Evolutionary conservation across 345 rosid species (phyloP).

Genomic region (Salix suchowensis): DNA sequence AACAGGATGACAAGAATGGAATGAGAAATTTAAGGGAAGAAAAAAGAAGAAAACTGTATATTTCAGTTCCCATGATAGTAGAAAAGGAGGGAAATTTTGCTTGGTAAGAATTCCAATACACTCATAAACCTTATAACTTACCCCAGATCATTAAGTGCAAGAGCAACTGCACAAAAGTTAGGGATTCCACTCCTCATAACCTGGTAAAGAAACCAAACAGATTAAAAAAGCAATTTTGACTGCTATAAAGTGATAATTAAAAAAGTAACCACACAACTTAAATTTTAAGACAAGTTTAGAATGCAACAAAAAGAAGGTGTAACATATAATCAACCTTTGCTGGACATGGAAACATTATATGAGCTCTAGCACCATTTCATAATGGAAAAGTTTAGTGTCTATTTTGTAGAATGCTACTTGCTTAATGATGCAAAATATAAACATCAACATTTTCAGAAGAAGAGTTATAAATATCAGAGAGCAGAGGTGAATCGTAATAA

Average conservation of each 20-base stretch:
- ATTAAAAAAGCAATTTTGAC: neutral
- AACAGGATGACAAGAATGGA: neutral
- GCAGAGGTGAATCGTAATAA: neutral
- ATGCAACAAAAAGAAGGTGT: neutral
- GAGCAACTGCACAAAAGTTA: slow-evolving; percentile 90
- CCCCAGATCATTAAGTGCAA: slow-evolving; percentile 84
- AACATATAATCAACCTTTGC: neutral
- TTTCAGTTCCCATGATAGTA: neutral
- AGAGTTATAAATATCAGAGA: neutral
- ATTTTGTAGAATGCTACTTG: neutral
- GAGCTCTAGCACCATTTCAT: neutral
- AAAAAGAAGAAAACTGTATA: neutral
- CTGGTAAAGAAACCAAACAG: slow-evolving; percentile 31
- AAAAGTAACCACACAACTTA: neutral
- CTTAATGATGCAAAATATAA: neutral
- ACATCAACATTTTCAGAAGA: neutral
- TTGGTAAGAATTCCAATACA: neutral
- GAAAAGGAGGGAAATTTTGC: neutral
- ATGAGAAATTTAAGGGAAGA: neutral
- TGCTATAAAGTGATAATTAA: neutral
- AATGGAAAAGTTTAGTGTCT: neutral
- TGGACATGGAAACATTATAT: neutral
- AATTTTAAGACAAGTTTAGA: neutral
- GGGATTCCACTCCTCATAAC: slow-evolving; percentile 88
- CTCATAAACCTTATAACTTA: slow-evolving; percentile 26